A percentile compares a stretch with the other conserved stretches of the same genome.
Conservation (phyloP, 176 grass and related monocot species). For the Chrysopogon serrulatus region DNA sequence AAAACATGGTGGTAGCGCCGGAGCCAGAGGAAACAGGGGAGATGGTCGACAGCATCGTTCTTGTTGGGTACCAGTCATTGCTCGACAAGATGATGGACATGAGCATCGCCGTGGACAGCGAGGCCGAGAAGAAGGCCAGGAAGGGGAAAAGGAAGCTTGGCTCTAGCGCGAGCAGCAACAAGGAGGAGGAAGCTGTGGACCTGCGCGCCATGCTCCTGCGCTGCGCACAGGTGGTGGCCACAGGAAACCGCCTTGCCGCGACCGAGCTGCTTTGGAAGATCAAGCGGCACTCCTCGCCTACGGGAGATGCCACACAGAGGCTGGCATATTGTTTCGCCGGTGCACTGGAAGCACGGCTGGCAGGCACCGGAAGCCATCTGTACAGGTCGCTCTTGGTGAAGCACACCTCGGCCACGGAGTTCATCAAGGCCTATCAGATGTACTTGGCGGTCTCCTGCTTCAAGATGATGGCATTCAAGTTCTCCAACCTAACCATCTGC, state of each 20-base stretch:
- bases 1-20: constrained; percentile 7
- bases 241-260: too few species aligned
- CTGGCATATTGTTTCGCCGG: constrained; percentile 46
- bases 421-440: constrained; percentile 26
- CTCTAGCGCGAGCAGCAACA: neutral
- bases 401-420: constrained; percentile 6
- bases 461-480: neutral
- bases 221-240: constrained; percentile 45
- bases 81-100: too few species aligned
- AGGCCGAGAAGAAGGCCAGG: neutral
- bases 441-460: constrained; percentile 25
- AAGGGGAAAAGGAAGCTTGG: neutral
- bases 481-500: constrained; percentile 4
- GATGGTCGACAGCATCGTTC: neutral
- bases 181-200: constrained; percentile 47
- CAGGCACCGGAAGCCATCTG: constrained; percentile 44
- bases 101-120: constrained; percentile 7
- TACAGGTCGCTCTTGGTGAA: constrained; percentile 20
- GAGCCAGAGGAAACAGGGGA: neutral
- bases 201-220: constrained; percentile 51
- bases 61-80: too few species aligned
- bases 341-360: constrained; percentile 51
- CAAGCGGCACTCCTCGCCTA: constrained; percentile 32
- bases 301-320: constrained; percentile 50
- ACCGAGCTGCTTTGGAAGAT: constrained; percentile 49